phyloP scores from a whole-genome alignment of 1,284 basidiomycete species.

The Irpex sp. region DNA sequence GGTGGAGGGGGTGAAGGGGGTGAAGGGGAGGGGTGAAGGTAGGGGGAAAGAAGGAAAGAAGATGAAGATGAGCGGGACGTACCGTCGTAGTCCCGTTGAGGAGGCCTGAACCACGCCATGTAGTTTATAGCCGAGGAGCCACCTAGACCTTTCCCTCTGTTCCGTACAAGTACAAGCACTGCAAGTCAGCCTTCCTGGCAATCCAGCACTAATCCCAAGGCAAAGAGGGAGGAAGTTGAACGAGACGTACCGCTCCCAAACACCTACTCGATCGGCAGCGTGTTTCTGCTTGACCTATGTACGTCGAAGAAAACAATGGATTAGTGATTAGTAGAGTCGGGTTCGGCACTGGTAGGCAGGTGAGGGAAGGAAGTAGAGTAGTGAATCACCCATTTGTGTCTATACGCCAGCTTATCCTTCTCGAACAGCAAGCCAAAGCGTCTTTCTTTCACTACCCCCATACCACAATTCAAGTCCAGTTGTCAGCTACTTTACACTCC shows the following conservation, averaged over 20 bases:
- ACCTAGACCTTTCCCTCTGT: slow-evolving; percentile 3
- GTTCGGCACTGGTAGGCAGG: too few relatives aligned
- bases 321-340: too few relatives aligned
- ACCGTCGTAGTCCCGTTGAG: slow-evolving; percentile 4
- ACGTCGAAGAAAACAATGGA: background rate
- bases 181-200: too few relatives aligned
- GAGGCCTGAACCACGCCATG: background rate
- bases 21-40: too few relatives aligned
- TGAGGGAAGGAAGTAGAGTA: background rate
- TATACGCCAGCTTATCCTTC: slow-evolving; percentile 25
- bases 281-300: slow-evolving; percentile 13
- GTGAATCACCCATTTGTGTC: slow-evolving; percentile 20
- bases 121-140: slow-evolving; percentile 6
- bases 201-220: background rate
- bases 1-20: too few relatives aligned
- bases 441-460: background rate
- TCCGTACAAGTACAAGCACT: background rate
- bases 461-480: too few relatives aligned
- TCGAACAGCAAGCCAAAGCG: slow-evolving; percentile 26
- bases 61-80: background rate
- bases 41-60: background rate
- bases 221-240: background rate
- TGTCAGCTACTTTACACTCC: too few relatives aligned
- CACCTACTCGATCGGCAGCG: slow-evolving; percentile 2
- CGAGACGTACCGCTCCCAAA: slow-evolving; percentile 8